A percentile compares a stretch with the other conserved stretches of the same genome.
phyloP scores from a whole-genome alignment of 306 rosid genomes.

The Crotalaria pallida region DNA sequence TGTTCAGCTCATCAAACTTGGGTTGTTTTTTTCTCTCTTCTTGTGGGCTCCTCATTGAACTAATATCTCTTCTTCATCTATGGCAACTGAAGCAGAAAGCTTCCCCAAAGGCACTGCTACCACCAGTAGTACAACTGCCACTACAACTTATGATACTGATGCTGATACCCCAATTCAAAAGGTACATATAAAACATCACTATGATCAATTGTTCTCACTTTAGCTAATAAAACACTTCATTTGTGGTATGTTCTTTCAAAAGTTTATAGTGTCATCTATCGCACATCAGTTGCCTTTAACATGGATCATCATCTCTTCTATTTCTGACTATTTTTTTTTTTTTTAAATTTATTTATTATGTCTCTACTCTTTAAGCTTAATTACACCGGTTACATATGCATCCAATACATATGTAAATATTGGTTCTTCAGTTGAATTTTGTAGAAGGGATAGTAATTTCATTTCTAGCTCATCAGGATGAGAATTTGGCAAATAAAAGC shows the following conservation, averaged over 20 bases:
- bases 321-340: neutral
- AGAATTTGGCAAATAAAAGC: neutral
- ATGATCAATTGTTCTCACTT: slow-evolving; percentile 1
- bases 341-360: neutral
- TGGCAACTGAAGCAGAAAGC: slow-evolving; percentile 6
- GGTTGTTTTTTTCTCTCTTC: neutral
- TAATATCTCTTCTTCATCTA: neutral
- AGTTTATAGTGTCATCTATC: neutral
- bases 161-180: slow-evolving; percentile 5
- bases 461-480: neutral
- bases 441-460: neutral
- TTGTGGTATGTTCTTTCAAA: too few species aligned
- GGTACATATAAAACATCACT: neutral
- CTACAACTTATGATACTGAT: neutral
- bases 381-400: neutral
- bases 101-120: neutral
- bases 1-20: neutral
- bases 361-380: neutral
- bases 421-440: neutral
- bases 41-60: neutral
- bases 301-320: neutral
- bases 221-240: neutral
- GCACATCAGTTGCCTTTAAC: neutral
- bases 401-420: neutral
- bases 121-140: neutral